A percentile compares a stretch with the other conserved stretches of the same genome.
These are phyloP conservation scores for Dendrobium huoshanense DNA, from an alignment of 106 monocot genomes.

Conservation along the genomic window DNA sequence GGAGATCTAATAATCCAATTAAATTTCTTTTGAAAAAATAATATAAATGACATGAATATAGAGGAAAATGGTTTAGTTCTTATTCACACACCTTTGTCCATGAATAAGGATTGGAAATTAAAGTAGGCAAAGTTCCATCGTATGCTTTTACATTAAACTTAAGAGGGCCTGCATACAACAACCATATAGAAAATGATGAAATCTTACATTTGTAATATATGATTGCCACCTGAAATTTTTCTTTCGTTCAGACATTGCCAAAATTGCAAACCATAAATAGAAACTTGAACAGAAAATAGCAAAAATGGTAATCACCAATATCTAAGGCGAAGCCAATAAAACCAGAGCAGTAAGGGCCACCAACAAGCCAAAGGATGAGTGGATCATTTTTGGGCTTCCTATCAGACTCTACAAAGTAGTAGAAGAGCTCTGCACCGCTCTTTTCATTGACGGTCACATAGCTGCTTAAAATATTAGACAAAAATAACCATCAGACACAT, in stretches of 20 bases:
- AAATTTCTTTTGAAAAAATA: not conserved
- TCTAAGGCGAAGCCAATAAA: slow-evolving; percentile 30
- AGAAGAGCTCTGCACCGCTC: slow-evolving; percentile 36
- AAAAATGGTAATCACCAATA: slow-evolving; percentile 23
- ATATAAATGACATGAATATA: not conserved
- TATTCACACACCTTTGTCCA: slow-evolving; percentile 13
- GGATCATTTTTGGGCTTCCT: slow-evolving; percentile 50
- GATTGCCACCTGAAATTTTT: too few relatives aligned
- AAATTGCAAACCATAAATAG: not conserved
- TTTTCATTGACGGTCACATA: slow-evolving; percentile 42
- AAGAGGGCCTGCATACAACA: slow-evolving; percentile 32
- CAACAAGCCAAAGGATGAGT: slow-evolving; percentile 48
- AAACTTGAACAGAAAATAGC: not conserved
- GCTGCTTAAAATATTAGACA: not conserved
- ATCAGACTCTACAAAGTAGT: slow-evolving; percentile 68
- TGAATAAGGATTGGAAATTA: not conserved
- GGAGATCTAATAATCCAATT: not conserved
- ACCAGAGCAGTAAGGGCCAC: slow-evolving; percentile 56
- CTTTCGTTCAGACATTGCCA: too few relatives aligned
- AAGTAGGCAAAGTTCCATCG: not conserved
- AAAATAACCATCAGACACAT: not conserved
- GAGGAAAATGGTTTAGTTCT: not conserved
- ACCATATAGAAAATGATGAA: not conserved
- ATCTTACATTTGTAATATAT: not conserved
- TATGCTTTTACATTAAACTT: slow-evolving; percentile 21